These are phyloP conservation scores for Canariomyces notabilis DNA, from an alignment of 2,329 filamentous ascomycete genomes.

Conservation along the genomic window DNA sequence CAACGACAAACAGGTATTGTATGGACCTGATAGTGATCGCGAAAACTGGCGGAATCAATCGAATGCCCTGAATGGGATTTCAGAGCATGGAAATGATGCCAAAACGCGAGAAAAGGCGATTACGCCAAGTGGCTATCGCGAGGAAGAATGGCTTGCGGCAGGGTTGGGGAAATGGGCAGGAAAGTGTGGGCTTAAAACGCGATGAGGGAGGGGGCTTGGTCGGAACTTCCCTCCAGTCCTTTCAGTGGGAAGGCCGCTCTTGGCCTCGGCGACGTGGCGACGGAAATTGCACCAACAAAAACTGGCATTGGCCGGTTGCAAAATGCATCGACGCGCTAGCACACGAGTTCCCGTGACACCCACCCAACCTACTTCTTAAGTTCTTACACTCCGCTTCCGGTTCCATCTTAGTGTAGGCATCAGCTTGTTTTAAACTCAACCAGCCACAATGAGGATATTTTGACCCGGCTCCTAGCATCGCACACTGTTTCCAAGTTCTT, in stretches of 20 bases:
- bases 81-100: too few relatives aligned
- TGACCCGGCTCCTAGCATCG: too few relatives aligned
- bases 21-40: too few relatives aligned
- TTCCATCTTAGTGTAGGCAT: too few relatives aligned
- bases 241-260: conserved; percentile 8
- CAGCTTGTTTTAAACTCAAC: too few relatives aligned
- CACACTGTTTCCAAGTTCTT: too few relatives aligned
- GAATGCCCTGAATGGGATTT: background rate
- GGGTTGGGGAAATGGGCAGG: conserved; percentile 12
- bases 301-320: conserved; percentile 1
- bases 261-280: conserved; percentile 20
- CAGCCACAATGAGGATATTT: too few relatives aligned
- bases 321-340: conserved; percentile 20
- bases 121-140: background rate
- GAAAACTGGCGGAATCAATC: background rate
- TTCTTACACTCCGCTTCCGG: too few relatives aligned
- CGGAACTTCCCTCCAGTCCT: conserved; percentile 16
- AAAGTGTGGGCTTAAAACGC: conserved; percentile 21
- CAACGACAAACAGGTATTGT: background rate
- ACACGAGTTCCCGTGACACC: conserved; percentile 25
- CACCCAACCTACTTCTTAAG: too few relatives aligned
- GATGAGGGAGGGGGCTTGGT: conserved; percentile 13
- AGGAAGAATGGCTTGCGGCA: background rate
- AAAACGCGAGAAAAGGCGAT: background rate
- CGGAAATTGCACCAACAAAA: conserved; percentile 11